Evolutionary conservation across 2,329 filamentous ascomycete genomes (phyloP).

Genomic region (Fusarium anthophilum): DNA sequence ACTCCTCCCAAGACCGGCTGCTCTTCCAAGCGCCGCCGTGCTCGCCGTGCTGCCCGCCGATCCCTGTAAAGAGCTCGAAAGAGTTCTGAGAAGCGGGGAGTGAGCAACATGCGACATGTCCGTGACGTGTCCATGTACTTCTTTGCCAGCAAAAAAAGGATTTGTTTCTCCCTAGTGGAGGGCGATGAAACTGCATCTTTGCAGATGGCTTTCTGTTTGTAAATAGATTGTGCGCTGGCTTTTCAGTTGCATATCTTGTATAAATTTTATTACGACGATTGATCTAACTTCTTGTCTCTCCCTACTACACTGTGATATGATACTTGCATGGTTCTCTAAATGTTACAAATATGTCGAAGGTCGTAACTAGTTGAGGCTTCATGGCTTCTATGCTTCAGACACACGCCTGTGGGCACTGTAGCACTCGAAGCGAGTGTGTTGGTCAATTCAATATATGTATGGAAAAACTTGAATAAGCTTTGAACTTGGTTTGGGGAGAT

Average conservation of each 20-base stretch:
- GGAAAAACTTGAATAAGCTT: neutral
- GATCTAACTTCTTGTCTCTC: neutral
- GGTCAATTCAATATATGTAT: neutral
- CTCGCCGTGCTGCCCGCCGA: slow-evolving; percentile 34
- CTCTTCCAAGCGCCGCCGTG: slow-evolving; percentile 33
- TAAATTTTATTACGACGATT: slow-evolving; percentile 39
- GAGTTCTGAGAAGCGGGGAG: neutral
- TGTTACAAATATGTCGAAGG: neutral
- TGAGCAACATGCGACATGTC: neutral
- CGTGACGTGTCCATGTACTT: slow-evolving; percentile 15
- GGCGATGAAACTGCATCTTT: slow-evolving; percentile 25
- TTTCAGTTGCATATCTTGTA: slow-evolving; percentile 39
- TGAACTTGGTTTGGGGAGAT: neutral
- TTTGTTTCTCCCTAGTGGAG: slow-evolving; percentile 31
- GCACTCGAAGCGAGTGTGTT: neutral
- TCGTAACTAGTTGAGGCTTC: neutral
- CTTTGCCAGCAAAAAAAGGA: slow-evolving; percentile 8
- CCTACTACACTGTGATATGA: neutral
- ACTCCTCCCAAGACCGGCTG: slow-evolving; percentile 35
- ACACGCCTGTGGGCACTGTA: neutral
- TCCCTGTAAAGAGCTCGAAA: slow-evolving; percentile 33
- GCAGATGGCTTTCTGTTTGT: slow-evolving; percentile 40
- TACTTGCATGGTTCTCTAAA: neutral
- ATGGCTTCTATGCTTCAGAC: neutral
- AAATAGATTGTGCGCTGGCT: slow-evolving; percentile 40